These are phyloP conservation scores for Fragaria ananassa DNA, from an alignment of 306 rosid species.

Conservation along the genomic window DNA sequence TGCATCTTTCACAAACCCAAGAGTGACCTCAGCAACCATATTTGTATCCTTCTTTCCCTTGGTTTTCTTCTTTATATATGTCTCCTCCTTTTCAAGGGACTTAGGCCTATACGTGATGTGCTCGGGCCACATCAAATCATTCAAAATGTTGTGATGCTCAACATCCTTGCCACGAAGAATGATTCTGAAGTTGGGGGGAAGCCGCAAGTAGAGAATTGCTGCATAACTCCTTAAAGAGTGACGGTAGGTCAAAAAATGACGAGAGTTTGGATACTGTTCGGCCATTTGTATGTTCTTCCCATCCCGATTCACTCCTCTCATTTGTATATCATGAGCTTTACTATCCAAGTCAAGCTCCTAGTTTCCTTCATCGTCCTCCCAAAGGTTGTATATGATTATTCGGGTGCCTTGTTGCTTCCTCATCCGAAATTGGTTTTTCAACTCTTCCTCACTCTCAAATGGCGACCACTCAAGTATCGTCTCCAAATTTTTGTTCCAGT, in stretches of 20 bases:
- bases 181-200: constrained; percentile 76
- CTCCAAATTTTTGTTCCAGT: constrained; percentile 65
- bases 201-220: constrained; percentile 79
- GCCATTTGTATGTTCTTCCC: constrained; percentile 90
- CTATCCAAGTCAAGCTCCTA: constrained; percentile 83
- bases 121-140: constrained; percentile 95
- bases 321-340: constrained; percentile 86
- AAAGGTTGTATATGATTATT: constrained; percentile 82
- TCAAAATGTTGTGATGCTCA: constrained; percentile 86
- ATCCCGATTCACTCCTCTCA: constrained; percentile 84
- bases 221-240: constrained; percentile 91
- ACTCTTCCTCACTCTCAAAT: constrained; percentile 60
- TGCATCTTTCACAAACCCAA: constrained; percentile 97
- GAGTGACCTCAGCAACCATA: constrained; percentile 75
- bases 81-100: constrained; percentile 20
- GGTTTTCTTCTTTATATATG: background rate
- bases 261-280: constrained; percentile 68
- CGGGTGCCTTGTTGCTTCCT: constrained; percentile 76
- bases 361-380: constrained; percentile 95
- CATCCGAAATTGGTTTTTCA: constrained; percentile 65
- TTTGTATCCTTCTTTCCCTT: background rate
- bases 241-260: constrained; percentile 81
- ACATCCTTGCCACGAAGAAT: constrained; percentile 88
- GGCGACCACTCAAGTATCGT: constrained; percentile 89
- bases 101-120: constrained; percentile 80